Base-by-base conservation (phyloP, 179 eudicot species). In the Vitellaria paradoxa region DNA sequence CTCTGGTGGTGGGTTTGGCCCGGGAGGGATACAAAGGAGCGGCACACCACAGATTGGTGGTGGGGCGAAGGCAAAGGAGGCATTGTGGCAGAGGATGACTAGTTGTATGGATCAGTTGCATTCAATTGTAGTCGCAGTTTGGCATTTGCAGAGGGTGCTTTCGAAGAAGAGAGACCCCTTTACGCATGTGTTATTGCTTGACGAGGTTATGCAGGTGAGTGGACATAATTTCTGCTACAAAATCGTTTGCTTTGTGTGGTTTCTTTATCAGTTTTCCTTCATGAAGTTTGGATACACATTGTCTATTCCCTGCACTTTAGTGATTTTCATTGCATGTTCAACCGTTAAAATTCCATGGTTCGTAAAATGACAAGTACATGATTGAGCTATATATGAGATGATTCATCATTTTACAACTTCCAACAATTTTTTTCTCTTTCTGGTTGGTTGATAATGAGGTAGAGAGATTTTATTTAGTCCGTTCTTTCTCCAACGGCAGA, bases 141-240 rank as follows among this genome's bases (percentile, higher is more conserved):
- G 98, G 98, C 88, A 91, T 82, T 93, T 94, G 91, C 98, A 94
- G 91, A 91, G 94, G 84, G 98, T 94, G 55, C 86, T 94, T 87
- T 92, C 97, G 0, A 94, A 94, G 89, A 94, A 94, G 81, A 84
- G 94, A 82, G 98, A 94, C 77, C 98, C 98, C 1, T 94, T 94
- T 75, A 93, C 94, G 26, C 98, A 93, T 84, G 93, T 94, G 59
- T 79, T 94, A 77, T 81, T 94, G 80, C 90, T 94, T 12, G 97
- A 94, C 78, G 98, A 93, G 76, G 98, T 94, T 45, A 88, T 94
- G 80, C 90, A 91, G 97, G 98, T 94, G 49, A 74, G 86, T 24
- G 50, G 40, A 11, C 65, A 13, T 14, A 49, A 24, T 49, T 46
- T 8, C 12, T 49, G 13, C 4, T 8, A 8, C 11, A 64, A 8